Conservation (phyloP, 2,329 filamentous ascomycete species). For the Periconia sp. region DNA sequence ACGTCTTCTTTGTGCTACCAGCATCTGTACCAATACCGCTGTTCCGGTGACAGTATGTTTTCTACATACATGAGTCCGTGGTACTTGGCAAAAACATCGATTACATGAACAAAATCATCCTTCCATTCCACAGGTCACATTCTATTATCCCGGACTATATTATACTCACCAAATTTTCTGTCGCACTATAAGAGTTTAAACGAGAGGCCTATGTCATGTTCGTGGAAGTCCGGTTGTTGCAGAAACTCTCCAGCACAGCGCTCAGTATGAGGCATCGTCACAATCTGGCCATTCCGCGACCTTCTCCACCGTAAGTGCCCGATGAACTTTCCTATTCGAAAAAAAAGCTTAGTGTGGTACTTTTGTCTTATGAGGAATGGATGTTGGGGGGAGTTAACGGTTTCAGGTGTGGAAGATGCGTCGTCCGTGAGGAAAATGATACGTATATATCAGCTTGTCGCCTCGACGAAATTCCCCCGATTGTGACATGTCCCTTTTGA, state of each 20-base stretch:
- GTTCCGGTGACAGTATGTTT: no score
- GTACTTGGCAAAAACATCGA: no score
- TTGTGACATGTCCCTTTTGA: slow-evolving; percentile 3
- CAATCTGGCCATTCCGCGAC: slow-evolving; percentile 7
- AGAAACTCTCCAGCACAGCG: slow-evolving; percentile 1
- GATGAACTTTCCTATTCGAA: no score
- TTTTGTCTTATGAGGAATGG: slow-evolving; percentile 2
- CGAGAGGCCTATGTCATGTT: slow-evolving; percentile 3
- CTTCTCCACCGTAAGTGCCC: no score
- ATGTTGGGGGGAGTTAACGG: no score
- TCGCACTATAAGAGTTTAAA: slow-evolving; percentile 6
- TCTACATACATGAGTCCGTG: no score
- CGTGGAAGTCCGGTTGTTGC: background rate
- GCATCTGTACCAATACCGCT: no score
- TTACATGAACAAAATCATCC: no score
- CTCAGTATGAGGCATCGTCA: slow-evolving; percentile 4
- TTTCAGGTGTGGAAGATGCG: no score
- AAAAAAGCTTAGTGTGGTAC: slow-evolving; percentile 4
- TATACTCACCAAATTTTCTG: slow-evolving; percentile 4
- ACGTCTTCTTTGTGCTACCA: no score
- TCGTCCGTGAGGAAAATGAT: slow-evolving; percentile 4
- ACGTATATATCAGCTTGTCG: background rate
- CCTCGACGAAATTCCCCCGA: slow-evolving; percentile 3
- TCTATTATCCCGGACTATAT: slow-evolving; percentile 1
- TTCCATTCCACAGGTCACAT: background rate